phyloP scores from a whole-genome alignment of 2,329 filamentous ascomycete species.

The Taxawa tesnikishii region DNA sequence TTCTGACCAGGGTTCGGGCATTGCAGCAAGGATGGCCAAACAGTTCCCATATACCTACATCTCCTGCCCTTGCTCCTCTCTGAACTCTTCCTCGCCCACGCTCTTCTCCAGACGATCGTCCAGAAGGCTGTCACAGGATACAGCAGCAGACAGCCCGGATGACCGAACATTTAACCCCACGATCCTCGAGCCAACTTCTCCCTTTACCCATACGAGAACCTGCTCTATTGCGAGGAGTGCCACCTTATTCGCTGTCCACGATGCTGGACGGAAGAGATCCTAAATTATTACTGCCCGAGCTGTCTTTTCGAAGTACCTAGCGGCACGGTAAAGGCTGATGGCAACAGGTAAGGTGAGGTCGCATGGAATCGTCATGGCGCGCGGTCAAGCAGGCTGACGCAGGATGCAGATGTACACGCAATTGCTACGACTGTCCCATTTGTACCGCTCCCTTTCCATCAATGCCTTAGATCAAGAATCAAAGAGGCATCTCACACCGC shows the following conservation, averaged over 20 bases:
- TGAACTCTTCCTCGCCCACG: slow-evolving; percentile 22
- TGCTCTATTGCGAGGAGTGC: slow-evolving; percentile 95
- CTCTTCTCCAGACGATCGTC: slow-evolving; percentile 12
- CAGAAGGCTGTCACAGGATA: slow-evolving; percentile 14
- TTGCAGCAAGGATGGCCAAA: slow-evolving; percentile 37
- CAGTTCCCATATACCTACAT: slow-evolving; percentile 53
- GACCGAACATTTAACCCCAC: slow-evolving; percentile 73
- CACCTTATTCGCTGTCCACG: slow-evolving; percentile 88
- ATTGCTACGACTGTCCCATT: slow-evolving; percentile 88
- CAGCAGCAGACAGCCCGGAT: slow-evolving; percentile 49
- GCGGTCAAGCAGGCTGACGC: too few relatives aligned
- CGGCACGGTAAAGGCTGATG: slow-evolving; percentile 82
- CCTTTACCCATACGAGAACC: slow-evolving; percentile 81
- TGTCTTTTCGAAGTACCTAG: slow-evolving; percentile 94
- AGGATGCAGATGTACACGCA: slow-evolving; percentile 59
- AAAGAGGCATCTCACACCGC: slow-evolving; percentile 19
- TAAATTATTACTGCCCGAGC: slow-evolving; percentile 89
- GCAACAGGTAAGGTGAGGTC: slow-evolving; percentile 58
- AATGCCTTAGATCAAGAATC: slow-evolving; percentile 52
- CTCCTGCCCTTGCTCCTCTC: slow-evolving; percentile 45
- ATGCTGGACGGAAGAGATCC: slow-evolving; percentile 86
- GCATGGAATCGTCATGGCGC: background rate
- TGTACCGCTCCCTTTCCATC: slow-evolving; percentile 73
- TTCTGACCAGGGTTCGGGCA: too few relatives aligned
- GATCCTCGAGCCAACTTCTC: slow-evolving; percentile 79